A percentile compares a stretch with the other conserved stretches of the same genome.
Evolutionary conservation across 2,329 filamentous ascomycete species (phyloP).

Genomic region (Ceratocystis smalleyi): DNA sequence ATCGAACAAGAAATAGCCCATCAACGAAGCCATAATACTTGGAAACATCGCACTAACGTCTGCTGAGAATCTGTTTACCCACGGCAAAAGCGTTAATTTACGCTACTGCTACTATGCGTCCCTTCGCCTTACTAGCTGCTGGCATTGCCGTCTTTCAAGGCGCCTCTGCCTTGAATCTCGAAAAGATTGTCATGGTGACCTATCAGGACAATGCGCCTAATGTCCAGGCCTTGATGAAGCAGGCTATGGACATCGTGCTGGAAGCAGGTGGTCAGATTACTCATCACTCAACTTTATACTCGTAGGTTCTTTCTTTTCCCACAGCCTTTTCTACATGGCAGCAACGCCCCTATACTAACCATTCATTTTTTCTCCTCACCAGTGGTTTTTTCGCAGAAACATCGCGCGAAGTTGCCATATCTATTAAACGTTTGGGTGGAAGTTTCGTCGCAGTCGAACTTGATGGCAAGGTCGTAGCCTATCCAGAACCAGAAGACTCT

Average conservation of each 20-base stretch:
- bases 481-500: constrained; percentile 19
- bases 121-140: constrained; percentile 37
- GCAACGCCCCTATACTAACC: neutral
- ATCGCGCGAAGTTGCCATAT: constrained; percentile 51
- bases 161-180: constrained; percentile 46
- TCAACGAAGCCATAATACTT: neutral
- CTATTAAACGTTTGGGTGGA: constrained; percentile 46
- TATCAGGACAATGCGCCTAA: constrained; percentile 53
- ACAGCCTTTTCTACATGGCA: neutral
- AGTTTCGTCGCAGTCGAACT: constrained; percentile 50
- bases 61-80: neutral
- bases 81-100: neutral
- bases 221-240: constrained; percentile 48
- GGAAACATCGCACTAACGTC: neutral
- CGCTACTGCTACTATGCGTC: constrained; percentile 44
- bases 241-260: constrained; percentile 56
- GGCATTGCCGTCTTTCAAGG: constrained; percentile 43
- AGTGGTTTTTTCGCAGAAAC: constrained; percentile 68
- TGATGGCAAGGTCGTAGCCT: constrained; percentile 30
- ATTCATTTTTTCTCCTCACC: constrained; percentile 20
- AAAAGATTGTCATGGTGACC: constrained; percentile 63
- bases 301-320: constrained; percentile 34
- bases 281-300: constrained; percentile 55
- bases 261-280: constrained; percentile 62
- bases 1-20: too few relatives aligned